Evolutionary conservation across 306 rosid species (phyloP), one percentile per base, ranked within the genome.

Genomic region (Prunus persica): DNA sequence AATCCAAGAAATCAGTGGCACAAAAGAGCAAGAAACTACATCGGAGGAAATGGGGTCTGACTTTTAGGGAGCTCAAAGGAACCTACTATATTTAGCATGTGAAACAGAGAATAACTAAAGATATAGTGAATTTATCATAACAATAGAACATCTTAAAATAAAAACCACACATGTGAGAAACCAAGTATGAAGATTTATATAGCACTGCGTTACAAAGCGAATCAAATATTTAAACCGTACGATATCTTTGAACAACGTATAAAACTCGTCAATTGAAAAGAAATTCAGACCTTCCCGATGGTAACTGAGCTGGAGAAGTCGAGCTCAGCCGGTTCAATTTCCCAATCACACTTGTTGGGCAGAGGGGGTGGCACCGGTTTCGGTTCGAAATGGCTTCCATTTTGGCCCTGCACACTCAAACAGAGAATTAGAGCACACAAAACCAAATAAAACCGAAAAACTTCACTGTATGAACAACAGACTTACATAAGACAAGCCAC

Each of bases 261-360:
- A 11, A 75, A 67, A 69, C 67, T 38, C 4, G 57, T 56, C n/a
- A 38, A 60, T 38, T 22, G 65, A 80, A 69, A 67, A 41, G 67
- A 46, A 78, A 72, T 65, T 56, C 72, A 32, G 28, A 91, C 99
- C 98, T 96, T 96, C 49, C 99, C 99, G 2, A 96, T 89, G 50
- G 91, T 87, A 41, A 67, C 61, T 8, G 97, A 89, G 72, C 79
- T 86, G 27, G 99, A 86, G 83, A 96, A 96, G 67, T 96, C 99
- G 9, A 96, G 88, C 87, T 96, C 99, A 25, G 93, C 27, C 58
- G 99, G 99, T 10, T 96, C 98, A 55, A 96, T 76, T 82, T 96
- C 99, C 99, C 99, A 96, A 85, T 96, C 99, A 83, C 99, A 92
- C 89, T 96, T 96, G 83, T 93, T 96, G 1, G 99, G 88, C 84